A percentile compares a stretch with the other conserved stretches of the same genome.
phyloP scores from a whole-genome alignment of 2,329 filamentous ascomycete genomes.

The Paecilomyces niveus region DNA sequence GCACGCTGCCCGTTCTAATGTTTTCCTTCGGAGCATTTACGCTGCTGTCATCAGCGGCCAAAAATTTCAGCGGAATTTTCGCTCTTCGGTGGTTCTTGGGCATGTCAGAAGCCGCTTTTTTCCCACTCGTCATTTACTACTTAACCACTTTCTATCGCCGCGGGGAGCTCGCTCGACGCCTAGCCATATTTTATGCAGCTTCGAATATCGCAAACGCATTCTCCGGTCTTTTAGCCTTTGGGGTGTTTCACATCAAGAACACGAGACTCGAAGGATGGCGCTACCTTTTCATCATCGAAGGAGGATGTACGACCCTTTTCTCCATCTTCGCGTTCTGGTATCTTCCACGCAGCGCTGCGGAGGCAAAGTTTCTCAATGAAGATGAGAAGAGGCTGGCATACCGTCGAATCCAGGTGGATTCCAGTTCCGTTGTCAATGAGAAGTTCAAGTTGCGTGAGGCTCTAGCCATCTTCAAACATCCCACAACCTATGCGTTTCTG shows the following conservation, averaged over 20 bases:
- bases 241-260: constrained; percentile 52
- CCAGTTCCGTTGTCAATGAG: constrained; percentile 56
- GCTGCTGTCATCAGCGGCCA: constrained; percentile 48
- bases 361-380: constrained; percentile 58
- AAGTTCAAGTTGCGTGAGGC: constrained; percentile 48
- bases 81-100: constrained; percentile 63
- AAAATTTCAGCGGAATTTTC: constrained; percentile 60
- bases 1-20: constrained; percentile 62
- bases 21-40: constrained; percentile 60
- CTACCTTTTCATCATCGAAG: constrained; percentile 52
- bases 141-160: constrained; percentile 62
- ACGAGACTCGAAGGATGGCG: constrained; percentile 45
- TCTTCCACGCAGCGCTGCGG: constrained; percentile 57
- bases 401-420: constrained; percentile 69
- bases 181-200: constrained; percentile 70
- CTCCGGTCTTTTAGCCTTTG: constrained; percentile 53
- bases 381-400: constrained; percentile 63
- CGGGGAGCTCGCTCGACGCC: constrained; percentile 61
- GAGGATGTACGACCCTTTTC: constrained; percentile 53
- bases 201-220: constrained; percentile 67
- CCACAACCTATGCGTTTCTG: constrained; percentile 48
- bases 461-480: constrained; percentile 47
- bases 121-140: constrained; percentile 62
- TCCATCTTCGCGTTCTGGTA: constrained; percentile 62
- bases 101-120: constrained; percentile 62